These are phyloP conservation scores for Macadamia integrifolia DNA, from an alignment of 164 flowering plant species.

Conservation along the genomic window DNA sequence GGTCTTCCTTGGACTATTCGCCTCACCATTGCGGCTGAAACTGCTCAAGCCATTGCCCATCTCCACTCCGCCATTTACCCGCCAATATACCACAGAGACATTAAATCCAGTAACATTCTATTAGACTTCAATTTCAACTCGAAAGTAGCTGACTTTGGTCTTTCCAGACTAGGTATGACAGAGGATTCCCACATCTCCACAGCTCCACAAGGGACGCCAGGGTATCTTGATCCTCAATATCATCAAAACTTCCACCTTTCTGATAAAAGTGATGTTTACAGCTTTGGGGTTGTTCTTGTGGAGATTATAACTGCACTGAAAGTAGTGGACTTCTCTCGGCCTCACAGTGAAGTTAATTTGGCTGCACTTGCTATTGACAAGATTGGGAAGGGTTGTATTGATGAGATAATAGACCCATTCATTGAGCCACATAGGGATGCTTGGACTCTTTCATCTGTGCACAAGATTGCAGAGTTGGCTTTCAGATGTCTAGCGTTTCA, in stretches of 20 bases:
- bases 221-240: constrained; percentile 88
- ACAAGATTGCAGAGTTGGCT: constrained; percentile 77
- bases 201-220: constrained; percentile 95
- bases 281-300: constrained; percentile 86
- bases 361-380: constrained; percentile 65
- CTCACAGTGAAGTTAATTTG: constrained; percentile 60
- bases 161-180: constrained; percentile 58
- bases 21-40: constrained; percentile 66
- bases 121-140: constrained; percentile 56
- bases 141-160: constrained; percentile 92
- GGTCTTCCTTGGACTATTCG: constrained; percentile 71
- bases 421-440: constrained; percentile 42
- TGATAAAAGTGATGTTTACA: constrained; percentile 88
- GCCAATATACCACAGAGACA: constrained; percentile 83
- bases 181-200: constrained; percentile 83
- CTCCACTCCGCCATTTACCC: constrained; percentile 69
- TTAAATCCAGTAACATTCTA: constrained; percentile 88
- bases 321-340: constrained; percentile 68
- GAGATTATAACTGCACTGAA: constrained; percentile 80
- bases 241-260: constrained; percentile 83
- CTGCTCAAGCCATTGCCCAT: constrained; percentile 75
- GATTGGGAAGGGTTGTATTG: constrained; percentile 58
- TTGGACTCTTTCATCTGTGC: constrained; percentile 48
- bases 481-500: constrained; percentile 87
- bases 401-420: constrained; percentile 72